Percentiles rank a stretch among this genome's conserved stretches.
phyloP scores from a whole-genome alignment of 148 eudicot genomes.

The Heliosperma pusillum region DNA sequence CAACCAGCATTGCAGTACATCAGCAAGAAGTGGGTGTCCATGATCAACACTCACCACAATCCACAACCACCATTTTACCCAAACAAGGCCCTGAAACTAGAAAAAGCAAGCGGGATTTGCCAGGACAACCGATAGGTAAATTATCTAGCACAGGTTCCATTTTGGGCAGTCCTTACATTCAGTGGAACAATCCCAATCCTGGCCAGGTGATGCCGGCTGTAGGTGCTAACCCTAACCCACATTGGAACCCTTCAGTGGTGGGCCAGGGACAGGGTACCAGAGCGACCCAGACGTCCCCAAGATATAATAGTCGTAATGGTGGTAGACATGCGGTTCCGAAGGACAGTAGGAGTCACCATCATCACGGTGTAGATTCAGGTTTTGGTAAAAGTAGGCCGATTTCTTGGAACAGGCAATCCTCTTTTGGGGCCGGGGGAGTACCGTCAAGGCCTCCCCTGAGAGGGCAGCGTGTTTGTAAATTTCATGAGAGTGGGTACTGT shows the following conservation, averaged over 20 bases:
- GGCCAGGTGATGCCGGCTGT: constrained; percentile 31
- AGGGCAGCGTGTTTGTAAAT: constrained; percentile 80
- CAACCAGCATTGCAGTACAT: constrained; percentile 9
- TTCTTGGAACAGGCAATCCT: constrained; percentile 48
- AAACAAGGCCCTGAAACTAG: constrained; percentile 24
- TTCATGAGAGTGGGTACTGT: constrained; percentile 65
- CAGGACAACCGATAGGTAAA: constrained; percentile 34
- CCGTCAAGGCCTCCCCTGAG: constrained; percentile 32
- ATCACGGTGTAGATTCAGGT: constrained; percentile 43
- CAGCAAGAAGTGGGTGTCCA: constrained; percentile 12
- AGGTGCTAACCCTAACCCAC: constrained; percentile 27
- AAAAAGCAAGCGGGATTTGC: constrained; percentile 16
- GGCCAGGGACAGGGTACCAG: constrained; percentile 27
- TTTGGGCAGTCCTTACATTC: constrained; percentile 43
- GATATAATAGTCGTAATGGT: constrained; percentile 28
- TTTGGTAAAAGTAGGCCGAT: constrained; percentile 45
- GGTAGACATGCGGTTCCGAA: constrained; percentile 48
- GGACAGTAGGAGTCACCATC: constrained; percentile 39
- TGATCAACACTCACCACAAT: constrained; percentile 20
- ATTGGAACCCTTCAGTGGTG: constrained; percentile 30
- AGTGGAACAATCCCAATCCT: constrained; percentile 29
- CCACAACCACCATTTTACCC: constrained; percentile 19
- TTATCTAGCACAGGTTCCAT: constrained; percentile 37
- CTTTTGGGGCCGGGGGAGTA: constrained; percentile 52
- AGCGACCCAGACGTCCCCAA: constrained; percentile 35